Evolutionary conservation across 2,329 filamentous ascomycete species (phyloP).

Genomic region (Fonsecaea multimorphosa): DNA sequence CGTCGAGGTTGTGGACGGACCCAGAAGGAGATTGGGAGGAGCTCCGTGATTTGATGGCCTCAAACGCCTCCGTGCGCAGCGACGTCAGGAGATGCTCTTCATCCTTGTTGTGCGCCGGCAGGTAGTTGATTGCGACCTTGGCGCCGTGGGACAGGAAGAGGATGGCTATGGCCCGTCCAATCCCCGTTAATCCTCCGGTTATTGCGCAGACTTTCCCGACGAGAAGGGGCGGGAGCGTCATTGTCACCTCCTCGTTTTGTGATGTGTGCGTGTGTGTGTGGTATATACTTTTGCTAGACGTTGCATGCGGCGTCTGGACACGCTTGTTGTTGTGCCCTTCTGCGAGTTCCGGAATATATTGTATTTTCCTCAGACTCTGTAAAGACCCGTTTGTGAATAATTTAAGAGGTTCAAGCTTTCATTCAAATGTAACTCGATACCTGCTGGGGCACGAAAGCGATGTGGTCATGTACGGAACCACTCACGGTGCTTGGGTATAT

Average conservation of each 20-base stretch:
- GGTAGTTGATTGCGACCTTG: conserved; percentile 43
- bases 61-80: conserved; percentile 37
- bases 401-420: too few species aligned
- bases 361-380: too few species aligned
- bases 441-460: too few species aligned
- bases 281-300: too few species aligned
- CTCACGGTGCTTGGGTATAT: too few species aligned
- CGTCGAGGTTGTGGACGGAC: conserved; percentile 20
- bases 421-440: too few species aligned
- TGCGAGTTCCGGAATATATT: too few species aligned
- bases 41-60: conserved; percentile 39
- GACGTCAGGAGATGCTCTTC: conserved; percentile 38
- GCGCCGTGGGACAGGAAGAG: conserved; percentile 62
- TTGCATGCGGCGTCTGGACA: too few species aligned
- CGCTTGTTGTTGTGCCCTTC: too few species aligned
- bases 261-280: not conserved
- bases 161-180: conserved; percentile 82
- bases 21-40: conserved; percentile 4
- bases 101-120: conserved; percentile 39
- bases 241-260: not conserved
- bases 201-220: conserved; percentile 79
- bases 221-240: conserved; percentile 38
- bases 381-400: too few species aligned
- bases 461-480: too few species aligned
- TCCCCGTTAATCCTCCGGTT: conserved; percentile 84